Conservation (phyloP, 1,284 basidiomycete genomes). For the Melampsora larici-populina region DNA sequence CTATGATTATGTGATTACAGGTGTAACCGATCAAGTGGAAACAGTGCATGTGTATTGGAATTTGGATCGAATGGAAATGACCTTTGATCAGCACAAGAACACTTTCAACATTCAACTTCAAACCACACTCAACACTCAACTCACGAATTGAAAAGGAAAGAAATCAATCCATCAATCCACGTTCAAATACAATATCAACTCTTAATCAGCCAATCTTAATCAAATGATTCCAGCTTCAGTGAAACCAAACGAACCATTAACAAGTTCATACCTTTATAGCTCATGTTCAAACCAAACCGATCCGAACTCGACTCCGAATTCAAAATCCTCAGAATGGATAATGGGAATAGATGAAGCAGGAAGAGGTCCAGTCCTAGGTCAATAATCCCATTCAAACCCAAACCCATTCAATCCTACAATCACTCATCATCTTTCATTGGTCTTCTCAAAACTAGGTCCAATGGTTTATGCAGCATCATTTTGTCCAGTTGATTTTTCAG, state of each 20-base stretch:
- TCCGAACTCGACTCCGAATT: neutral
- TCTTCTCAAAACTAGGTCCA: conserved; percentile 58
- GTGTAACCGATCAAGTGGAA: too few relatives aligned
- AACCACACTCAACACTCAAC: too few relatives aligned
- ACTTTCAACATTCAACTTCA: too few relatives aligned
- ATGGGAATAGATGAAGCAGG: conserved; percentile 97
- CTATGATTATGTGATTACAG: too few relatives aligned
- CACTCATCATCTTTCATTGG: neutral
- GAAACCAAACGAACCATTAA: neutral
- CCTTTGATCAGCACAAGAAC: too few relatives aligned
- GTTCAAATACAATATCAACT: neutral
- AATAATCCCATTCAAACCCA: conserved; percentile 12
- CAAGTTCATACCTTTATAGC: neutral
- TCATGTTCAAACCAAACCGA: neutral
- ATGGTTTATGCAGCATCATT: conserved; percentile 94
- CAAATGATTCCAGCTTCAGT: conserved; percentile 5
- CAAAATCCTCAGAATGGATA: conserved; percentile 57
- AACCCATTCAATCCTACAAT: neutral
- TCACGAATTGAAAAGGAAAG: too few relatives aligned
- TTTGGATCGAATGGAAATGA: too few relatives aligned
- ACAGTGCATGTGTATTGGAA: too few relatives aligned
- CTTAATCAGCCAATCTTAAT: neutral
- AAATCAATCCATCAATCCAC: conserved; percentile 3
- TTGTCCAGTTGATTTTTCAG: conserved; percentile 75
- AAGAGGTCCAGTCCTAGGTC: conserved; percentile 84